phyloP scores from a whole-genome alignment of 2,329 filamentous ascomycete genomes.

The Colletotrichum kahawae region DNA sequence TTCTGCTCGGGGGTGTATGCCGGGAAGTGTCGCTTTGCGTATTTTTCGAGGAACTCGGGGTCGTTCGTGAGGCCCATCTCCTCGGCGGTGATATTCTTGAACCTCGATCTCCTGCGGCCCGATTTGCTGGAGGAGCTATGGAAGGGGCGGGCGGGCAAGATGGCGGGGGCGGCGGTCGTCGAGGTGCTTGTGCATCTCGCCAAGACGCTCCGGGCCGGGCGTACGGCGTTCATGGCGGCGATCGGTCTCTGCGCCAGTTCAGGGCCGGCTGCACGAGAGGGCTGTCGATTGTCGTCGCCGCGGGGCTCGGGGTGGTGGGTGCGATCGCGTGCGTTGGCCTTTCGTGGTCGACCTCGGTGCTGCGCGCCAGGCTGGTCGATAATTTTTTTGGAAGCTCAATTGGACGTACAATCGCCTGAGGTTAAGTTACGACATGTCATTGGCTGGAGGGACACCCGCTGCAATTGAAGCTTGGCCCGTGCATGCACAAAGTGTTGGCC shows the following conservation, averaged over 20 bases:
- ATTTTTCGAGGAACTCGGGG: conserved; percentile 46
- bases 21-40: conserved; percentile 56
- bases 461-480: neutral
- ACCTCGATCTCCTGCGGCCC: conserved; percentile 49
- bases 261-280: conserved; percentile 12
- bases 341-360: conserved; percentile 5
- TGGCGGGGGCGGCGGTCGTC: conserved; percentile 27
- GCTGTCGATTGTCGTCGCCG: neutral
- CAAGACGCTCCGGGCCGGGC: conserved; percentile 58
- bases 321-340: conserved; percentile 9
- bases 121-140: conserved; percentile 55
- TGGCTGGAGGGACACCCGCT: neutral
- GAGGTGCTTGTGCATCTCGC: conserved; percentile 51
- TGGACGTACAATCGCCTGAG: conserved; percentile 8
- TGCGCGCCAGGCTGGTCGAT: conserved; percentile 21
- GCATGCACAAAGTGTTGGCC: neutral
- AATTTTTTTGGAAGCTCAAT: conserved; percentile 25
- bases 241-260: conserved; percentile 16
- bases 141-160: conserved; percentile 47
- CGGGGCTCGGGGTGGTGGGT: neutral
- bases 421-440: neutral
- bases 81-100: conserved; percentile 57
- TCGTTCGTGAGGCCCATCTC: conserved; percentile 54
- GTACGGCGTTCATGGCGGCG: conserved; percentile 58
- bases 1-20: conserved; percentile 73